Base-by-base conservation (phyloP, 2,329 filamentous ascomycete species). In the Xylaria sp. region DNA sequence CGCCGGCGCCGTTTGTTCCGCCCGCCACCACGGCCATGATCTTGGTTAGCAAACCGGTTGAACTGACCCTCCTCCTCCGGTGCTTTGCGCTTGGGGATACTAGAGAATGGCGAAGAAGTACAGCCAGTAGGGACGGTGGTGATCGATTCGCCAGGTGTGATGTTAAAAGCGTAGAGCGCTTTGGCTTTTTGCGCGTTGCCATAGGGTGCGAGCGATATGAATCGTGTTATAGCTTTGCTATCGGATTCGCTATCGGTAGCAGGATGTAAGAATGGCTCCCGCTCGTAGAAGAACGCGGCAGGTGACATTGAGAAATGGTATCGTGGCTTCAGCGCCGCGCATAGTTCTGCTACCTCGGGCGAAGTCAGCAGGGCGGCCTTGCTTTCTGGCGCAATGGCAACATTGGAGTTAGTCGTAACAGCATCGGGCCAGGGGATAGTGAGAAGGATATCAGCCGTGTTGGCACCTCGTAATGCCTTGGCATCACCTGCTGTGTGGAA, bases 241-340 rank as follows among this genome's bases (percentile, higher is more conserved):
- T 86, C 80, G 5, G 72, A 67, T 0, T 76, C 76, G 11, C 75
- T 74, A 44, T 74, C 72, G 5, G 75, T 66, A 1, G 66, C 56
- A 1, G 82, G 80, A 71, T 96, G 88, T 69, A 94, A 87, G 77
- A 97, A 99, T 0, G 93, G 91, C 74, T 97, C 94, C 58, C 94
- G 86, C 76, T 99, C 93, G 72, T 88, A 97, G 75, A 90, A 93
- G 68, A 86, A 86, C 5, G 80, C 75, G 7, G 72, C 73, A 0
- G 84, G 80, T 0, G 90, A 90, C 2, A 83, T 79, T 1, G 90
- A 86, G 69, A 97, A 87, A 73, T 97, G 92, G 70, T 99, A 99
- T 34, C 90, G 86, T n/a, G 94, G 94, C 72, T 92, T 94, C 18
- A 99, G 75, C 0, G 84, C 76, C 2, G 86, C 80, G 69, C 89